phyloP scores from a whole-genome alignment of 2,329 filamentous ascomycete species.

The Nothophaeocryptopus gaeumannii region DNA sequence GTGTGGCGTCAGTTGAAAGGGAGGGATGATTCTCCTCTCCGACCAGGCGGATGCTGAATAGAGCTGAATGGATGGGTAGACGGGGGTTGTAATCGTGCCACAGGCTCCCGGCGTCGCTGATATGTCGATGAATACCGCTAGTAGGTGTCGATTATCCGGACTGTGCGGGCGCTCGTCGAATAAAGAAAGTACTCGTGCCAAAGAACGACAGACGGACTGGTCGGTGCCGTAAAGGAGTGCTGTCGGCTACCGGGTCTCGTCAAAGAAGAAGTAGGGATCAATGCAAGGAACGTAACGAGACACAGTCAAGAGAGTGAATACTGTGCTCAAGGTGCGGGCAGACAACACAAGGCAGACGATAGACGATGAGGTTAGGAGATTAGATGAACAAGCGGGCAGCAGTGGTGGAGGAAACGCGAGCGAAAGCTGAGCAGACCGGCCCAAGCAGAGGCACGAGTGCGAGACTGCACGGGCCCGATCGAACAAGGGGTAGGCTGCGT shows the following conservation, averaged over 20 bases:
- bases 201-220: conserved; percentile 17
- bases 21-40: not conserved
- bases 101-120: conserved; percentile 1
- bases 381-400: conserved; percentile 7
- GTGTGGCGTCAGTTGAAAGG: not conserved
- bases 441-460: too few species aligned
- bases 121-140: not conserved
- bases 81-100: not conserved
- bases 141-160: conserved; percentile 1
- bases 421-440: too few species aligned
- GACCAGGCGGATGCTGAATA: conserved; percentile 9
- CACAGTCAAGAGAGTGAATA: conserved; percentile 35
- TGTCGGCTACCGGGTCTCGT: conserved; percentile 16
- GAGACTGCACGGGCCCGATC: too few species aligned
- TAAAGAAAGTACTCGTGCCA: conserved; percentile 21
- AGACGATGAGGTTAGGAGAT: conserved; percentile 5
- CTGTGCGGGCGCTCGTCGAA: conserved; percentile 11
- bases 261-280: conserved; percentile 15
- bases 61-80: too few species aligned
- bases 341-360: conserved; percentile 6
- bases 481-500: too few species aligned
- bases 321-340: conserved; percentile 6
- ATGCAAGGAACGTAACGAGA: conserved; percentile 24
- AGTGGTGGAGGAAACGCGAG: conserved; percentile 4
- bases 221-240: conserved; percentile 33